A percentile compares a stretch with the other conserved stretches of the same genome.
phyloP scores from a whole-genome alignment of 306 rosid genomes.

The Vachellia collinsii region DNA sequence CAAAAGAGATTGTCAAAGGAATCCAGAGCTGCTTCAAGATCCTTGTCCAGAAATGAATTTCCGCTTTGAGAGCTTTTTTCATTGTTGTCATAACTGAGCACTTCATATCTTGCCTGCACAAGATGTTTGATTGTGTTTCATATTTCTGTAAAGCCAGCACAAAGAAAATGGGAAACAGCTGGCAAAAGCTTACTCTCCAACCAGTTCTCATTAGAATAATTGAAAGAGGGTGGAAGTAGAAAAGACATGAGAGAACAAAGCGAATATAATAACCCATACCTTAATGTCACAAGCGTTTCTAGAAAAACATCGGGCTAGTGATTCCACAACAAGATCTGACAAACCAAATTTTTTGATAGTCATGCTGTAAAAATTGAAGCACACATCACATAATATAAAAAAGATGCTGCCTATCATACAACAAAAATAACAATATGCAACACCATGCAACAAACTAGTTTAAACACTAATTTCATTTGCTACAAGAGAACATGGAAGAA shows the following conservation, averaged over 20 bases:
- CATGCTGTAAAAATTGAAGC: conserved; percentile 66
- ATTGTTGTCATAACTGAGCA: conserved; percentile 58
- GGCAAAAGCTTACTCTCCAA: conserved; percentile 76
- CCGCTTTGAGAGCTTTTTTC: conserved; percentile 62
- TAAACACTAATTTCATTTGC: conserved; percentile 25
- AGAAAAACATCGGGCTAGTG: conserved; percentile 79
- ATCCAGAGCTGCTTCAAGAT: conserved; percentile 96
- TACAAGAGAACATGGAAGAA: not conserved
- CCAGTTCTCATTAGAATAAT: conserved; percentile 62
- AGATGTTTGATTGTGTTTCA: conserved; percentile 91
- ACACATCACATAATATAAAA: conserved; percentile 37
- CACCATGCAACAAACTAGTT: not conserved
- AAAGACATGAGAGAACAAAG: conserved; percentile 18
- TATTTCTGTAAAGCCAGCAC: conserved; percentile 97
- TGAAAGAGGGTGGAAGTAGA: conserved; percentile 38
- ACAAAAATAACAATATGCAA: conserved; percentile 22
- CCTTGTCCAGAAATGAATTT: conserved; percentile 80
- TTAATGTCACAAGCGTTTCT: conserved; percentile 74
- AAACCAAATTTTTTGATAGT: conserved; percentile 74
- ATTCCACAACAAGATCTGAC: conserved; percentile 72
- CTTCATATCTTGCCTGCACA: conserved; percentile 96
- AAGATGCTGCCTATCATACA: conserved; percentile 30
- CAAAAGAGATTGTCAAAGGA: conserved; percentile 98
- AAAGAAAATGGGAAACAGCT: conserved; percentile 90
- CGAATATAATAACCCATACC: conserved; percentile 50